Evolutionary conservation across 768 basidiomycete genomes (phyloP), one percentile per base, ranked within the genome.

Genomic region (Pulveroboletus sp.): DNA sequence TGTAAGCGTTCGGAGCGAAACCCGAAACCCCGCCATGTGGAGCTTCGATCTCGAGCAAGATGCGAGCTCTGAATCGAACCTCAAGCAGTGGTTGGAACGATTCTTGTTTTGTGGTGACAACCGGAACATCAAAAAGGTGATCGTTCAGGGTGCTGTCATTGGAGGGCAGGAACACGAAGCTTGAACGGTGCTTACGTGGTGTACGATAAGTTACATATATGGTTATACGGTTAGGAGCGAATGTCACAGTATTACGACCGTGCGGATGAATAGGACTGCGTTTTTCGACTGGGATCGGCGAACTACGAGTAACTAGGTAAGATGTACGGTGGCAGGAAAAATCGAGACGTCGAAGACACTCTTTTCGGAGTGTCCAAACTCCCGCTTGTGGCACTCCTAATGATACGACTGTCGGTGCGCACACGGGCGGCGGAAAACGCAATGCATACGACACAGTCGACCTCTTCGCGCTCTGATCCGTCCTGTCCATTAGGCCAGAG

Each of bases 71-170:
- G 51, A 65, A 55, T 59, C 66, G 49, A 63, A 68, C 48, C 63
- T 91, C 47, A 80, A 51, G 74, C 69, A 39, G 72, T 80, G 55
- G 67, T 73, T 97, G 57, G 93, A 96, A 70, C 76, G 82, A 51
- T 93, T 94, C 68, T 71, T 95, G 55, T 93, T 91, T 62, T 82
- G 82, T 35, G 92, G 90, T 7, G 93, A 95, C 64, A 83, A 90
- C 63, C 74, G 91, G 63, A 94, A 93, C 68, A 83, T 96, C 48
- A 70, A 70, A 43, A 73, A 76, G 48, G 93, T 97, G 17, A 93
- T 84, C 61, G 93, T 98, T 14, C 84, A 89, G 60, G 93, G 94
- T 2, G 67, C 72, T 37, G 65, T 81, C 30, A 80, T 97, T 30
- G 93, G 91, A 10, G 94, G 94, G 12, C 74, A 69, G 40, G 73